Base-by-base conservation (phyloP, 1,284 basidiomycete species). In the Papiliotrema terrestris region DNA sequence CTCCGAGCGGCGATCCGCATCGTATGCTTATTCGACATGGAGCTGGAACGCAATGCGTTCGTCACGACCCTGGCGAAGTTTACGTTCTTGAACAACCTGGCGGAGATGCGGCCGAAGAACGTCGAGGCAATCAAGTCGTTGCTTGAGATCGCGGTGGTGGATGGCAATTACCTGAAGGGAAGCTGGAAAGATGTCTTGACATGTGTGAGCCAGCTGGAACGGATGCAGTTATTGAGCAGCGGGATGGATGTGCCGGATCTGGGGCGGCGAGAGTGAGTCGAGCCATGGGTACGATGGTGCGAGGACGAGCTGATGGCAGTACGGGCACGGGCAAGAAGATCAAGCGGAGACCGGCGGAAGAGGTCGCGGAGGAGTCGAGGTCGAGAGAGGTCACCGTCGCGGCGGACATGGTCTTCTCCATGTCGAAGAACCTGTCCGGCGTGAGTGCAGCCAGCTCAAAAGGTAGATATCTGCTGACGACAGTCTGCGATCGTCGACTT, bases 351-450 rank as follows among this genome's bases (percentile, higher is more conserved):
- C 90, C 89, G 1, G 88, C 89, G 8, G 94, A 98, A 72, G 95
- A 98, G 65, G 83, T 99, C 26, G 94, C 94, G 0, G 92, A 93
- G 64, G 96, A 98, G 73, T 96, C 95, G 68, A 85, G 92, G 46
- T 98, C 96, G 25, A 92, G 91, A 0, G 93, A 98, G 74, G 97
- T 99, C 63, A 98, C 95, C 0, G 94, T 98, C 47, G 93, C 96
- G 0, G 91, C 95, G 5, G 96, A 99, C 73, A 97, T 97, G 90
- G 94, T 99, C 25, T 99, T 99, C 77, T 97, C 95, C 3, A 81
- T 93, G 15, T 95, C 91, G 62, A 91, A 94, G 65, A 91, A 90
- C 67, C 81, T 99, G 26, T 91, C 91, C 23, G 96, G 96, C 43
- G 93, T 95, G 78, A 59, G 88, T 79, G 17, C 32, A n/a, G n/a